These are phyloP conservation scores for Blastocystis sp. DNA, from an alignment of 352 stramenopile species.

Conservation along the genomic window DNA sequence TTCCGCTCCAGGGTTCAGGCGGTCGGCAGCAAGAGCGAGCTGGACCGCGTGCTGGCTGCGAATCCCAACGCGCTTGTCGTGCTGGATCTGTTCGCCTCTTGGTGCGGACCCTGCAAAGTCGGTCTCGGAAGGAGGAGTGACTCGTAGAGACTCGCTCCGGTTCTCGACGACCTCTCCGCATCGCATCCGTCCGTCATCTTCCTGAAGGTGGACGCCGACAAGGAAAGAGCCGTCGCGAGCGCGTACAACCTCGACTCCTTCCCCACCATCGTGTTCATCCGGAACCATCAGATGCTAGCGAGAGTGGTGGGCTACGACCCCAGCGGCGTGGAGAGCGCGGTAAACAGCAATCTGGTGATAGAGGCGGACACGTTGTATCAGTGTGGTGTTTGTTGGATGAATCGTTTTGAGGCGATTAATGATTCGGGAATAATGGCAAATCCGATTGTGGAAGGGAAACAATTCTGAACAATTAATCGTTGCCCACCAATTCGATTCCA, in stretches of 20 bases:
- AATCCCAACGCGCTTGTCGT: constrained; percentile 57
- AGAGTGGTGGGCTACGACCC: constrained; percentile 32
- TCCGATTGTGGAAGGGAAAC: background rate
- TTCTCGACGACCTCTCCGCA: constrained; percentile 35
- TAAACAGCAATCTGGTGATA: constrained; percentile 23
- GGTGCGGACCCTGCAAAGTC: constrained; percentile 63
- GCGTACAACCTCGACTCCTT: constrained; percentile 31
- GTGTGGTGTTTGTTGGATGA: background rate
- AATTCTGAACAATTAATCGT: background rate
- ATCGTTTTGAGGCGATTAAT: no score
- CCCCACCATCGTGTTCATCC: constrained; percentile 45
- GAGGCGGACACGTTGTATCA: constrained; percentile 20
- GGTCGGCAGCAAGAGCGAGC: background rate
- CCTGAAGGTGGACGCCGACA: constrained; percentile 63
- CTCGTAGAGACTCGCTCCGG: constrained; percentile 23
- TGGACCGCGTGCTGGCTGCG: constrained; percentile 10
- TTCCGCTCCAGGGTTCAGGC: constrained; percentile 30
- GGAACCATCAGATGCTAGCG: constrained; percentile 4
- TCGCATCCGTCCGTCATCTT: constrained; percentile 61
- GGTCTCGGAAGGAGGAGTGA: background rate
- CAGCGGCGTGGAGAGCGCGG: background rate
- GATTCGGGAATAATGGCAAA: background rate
- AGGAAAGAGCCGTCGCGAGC: background rate
- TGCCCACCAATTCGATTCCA: background rate
- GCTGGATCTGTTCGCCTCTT: constrained; percentile 54